Conservation (phyloP, 139 green algal species). For the Auxenochlorella protothecoides region DNA sequence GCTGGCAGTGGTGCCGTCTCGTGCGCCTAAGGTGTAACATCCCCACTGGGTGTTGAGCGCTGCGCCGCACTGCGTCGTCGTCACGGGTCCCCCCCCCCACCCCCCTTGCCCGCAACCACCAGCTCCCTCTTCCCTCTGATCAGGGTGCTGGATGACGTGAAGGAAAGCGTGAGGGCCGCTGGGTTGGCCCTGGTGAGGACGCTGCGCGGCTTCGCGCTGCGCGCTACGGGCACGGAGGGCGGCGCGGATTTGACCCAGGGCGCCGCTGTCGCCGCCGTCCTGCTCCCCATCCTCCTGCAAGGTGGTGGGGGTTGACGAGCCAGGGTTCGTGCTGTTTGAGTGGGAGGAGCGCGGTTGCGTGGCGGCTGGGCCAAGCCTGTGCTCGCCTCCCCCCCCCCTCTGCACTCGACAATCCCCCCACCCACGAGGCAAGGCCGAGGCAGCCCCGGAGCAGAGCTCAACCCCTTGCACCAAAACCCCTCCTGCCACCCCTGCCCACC, state of each 20-base stretch:
- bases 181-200: slow-evolving; percentile 16
- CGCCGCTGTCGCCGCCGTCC: neutral
- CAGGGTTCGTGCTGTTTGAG: no score
- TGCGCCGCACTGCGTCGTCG: no score
- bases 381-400: neutral
- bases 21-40: no score
- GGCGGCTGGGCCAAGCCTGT: neutral
- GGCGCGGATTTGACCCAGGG: no score
- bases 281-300: neutral
- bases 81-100: no score
- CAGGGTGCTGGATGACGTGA: slow-evolving; percentile 68
- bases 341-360: no score
- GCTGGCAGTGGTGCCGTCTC: neutral
- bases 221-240: no score
- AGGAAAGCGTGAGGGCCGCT: slow-evolving; percentile 61
- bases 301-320: neutral
- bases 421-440: neutral
- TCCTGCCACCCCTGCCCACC: slow-evolving; percentile 21
- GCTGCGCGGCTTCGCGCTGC: no score
- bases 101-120: neutral
- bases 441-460: no score
- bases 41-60: no score
- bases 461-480: neutral
- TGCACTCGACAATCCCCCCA: neutral
- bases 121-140: neutral